Conservation (phyloP, 805 yeast species). For the Torulaspora delbrueckii region DNA sequence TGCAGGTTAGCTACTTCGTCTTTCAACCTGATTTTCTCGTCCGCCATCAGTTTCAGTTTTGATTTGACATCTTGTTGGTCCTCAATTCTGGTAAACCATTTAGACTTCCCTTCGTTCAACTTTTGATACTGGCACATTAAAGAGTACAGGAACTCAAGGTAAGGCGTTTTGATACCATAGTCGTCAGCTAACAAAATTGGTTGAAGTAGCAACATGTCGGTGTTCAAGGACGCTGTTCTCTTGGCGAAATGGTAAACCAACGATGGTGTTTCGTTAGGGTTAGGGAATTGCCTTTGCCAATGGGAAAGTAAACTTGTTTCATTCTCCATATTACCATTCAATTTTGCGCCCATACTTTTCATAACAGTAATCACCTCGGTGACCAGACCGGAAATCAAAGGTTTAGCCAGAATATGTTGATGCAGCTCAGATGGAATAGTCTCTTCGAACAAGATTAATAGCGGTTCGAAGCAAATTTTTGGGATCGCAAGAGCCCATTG, state of each 20-base stretch:
- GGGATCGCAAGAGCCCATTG: constrained; percentile 88
- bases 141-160: constrained; percentile 81
- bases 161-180: constrained; percentile 79
- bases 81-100: constrained; percentile 29
- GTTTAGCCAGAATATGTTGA: constrained; percentile 74
- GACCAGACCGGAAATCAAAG: constrained; percentile 74
- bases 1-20: constrained; percentile 16
- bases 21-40: constrained; percentile 14
- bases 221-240: constrained; percentile 49
- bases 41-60: constrained; percentile 7
- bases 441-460: constrained; percentile 68
- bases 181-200: constrained; percentile 91
- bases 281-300: constrained; percentile 47
- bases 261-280: constrained; percentile 45
- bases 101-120: constrained; percentile 41
- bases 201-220: constrained; percentile 75
- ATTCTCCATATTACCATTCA: constrained; percentile 58
- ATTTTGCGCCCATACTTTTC: constrained; percentile 70
- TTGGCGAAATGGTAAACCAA: constrained; percentile 63
- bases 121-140: constrained; percentile 59
- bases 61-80: constrained; percentile 9
- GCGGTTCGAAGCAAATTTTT: constrained; percentile 69
- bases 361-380: constrained; percentile 68
- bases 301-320: constrained; percentile 53
- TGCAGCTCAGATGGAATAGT: constrained; percentile 55